Conservation (phyloP, 2,329 filamentous ascomycete genomes). For the Phaeosphaeria sp. region DNA sequence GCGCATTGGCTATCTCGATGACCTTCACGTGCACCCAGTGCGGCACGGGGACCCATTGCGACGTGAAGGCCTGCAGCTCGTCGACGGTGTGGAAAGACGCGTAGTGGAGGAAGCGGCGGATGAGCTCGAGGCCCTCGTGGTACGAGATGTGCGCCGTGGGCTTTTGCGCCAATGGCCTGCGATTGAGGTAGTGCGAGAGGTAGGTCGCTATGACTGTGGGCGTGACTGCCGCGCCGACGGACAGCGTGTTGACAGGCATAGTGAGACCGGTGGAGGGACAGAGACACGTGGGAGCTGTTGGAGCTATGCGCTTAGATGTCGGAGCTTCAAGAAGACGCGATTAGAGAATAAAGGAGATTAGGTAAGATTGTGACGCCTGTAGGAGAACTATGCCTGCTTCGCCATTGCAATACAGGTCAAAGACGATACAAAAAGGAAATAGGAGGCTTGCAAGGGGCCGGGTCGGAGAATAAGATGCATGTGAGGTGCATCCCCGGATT, state of each 20-base stretch:
- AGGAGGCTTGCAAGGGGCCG: background rate
- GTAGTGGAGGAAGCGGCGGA: slow-evolving; percentile 84
- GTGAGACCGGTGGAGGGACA: slow-evolving; percentile 3
- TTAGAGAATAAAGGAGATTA: background rate
- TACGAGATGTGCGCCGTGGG: slow-evolving; percentile 93
- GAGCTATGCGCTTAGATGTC: background rate
- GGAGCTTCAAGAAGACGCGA: too few relatives aligned
- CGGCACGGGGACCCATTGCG: slow-evolving; percentile 89
- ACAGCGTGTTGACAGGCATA: slow-evolving; percentile 78
- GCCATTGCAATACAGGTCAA: background rate
- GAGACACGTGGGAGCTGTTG: slow-evolving; percentile 13
- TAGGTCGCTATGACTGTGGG: slow-evolving; percentile 88
- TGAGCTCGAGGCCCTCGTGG: slow-evolving; percentile 86
- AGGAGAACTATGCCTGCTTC: background rate
- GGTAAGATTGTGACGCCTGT: background rate
- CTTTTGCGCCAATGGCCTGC: slow-evolving; percentile 75
- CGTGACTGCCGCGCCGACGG: slow-evolving; percentile 82
- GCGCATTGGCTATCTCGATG: slow-evolving; percentile 68
- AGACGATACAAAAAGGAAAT: background rate
- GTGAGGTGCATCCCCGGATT: background rate
- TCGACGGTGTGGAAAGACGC: slow-evolving; percentile 91
- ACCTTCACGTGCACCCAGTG: slow-evolving; percentile 84
- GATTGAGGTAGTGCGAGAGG: slow-evolving; percentile 87
- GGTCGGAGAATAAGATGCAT: background rate
- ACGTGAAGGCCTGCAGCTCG: slow-evolving; percentile 88